Conservation (phyloP, 2,329 filamentous ascomycete species). For the Cladosporium oxysporum region DNA sequence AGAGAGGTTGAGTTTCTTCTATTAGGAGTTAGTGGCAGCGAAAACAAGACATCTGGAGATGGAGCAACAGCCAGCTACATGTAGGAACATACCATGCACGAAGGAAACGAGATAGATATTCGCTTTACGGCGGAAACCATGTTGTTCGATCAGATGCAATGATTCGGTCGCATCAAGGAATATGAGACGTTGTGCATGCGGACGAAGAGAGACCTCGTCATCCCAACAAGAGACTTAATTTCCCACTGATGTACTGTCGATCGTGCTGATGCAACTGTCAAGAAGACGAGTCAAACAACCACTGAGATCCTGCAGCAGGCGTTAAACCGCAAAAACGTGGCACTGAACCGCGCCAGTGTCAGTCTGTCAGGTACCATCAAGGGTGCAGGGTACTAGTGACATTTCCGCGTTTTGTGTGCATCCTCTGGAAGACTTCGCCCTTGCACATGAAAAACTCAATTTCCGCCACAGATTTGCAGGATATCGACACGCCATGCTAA, state of each 20-base stretch:
- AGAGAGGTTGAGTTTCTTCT: not conserved
- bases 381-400: not conserved
- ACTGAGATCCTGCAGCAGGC: not conserved
- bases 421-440: not conserved
- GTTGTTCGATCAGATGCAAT: not conserved
- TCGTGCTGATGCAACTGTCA: not conserved
- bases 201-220: not conserved
- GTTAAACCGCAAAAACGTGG: not conserved
- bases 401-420: not conserved
- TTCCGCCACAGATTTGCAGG: not conserved
- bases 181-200: not conserved
- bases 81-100: not conserved
- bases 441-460: not conserved
- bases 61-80: not conserved
- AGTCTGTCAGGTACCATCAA: not conserved
- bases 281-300: not conserved
- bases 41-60: not conserved
- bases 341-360: not conserved
- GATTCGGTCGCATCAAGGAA: not conserved
- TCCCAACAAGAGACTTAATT: not conserved
- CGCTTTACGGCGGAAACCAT: slow-evolving; percentile 3
- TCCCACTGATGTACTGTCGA: not conserved
- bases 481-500: not conserved
- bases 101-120: not conserved
- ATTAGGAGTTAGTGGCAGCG: not conserved